These are phyloP conservation scores for Bolboschoenus planiculmis DNA, from an alignment of 176 grass and related monocot genomes.

Conservation along the genomic window DNA sequence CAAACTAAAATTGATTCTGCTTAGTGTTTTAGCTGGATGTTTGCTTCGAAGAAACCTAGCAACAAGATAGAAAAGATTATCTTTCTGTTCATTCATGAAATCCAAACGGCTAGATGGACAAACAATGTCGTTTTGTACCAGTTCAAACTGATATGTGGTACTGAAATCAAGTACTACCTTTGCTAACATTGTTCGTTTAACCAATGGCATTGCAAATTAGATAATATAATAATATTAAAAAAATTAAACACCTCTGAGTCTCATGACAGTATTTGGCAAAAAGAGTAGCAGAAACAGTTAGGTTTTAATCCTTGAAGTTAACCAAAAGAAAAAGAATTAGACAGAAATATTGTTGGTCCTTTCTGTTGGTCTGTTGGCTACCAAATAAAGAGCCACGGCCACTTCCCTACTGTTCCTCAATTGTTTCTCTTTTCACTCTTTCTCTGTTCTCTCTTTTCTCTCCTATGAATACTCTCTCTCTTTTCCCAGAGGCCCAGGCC, in stretches of 20 bases:
- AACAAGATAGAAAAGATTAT: not conserved
- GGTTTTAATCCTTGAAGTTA: not conserved
- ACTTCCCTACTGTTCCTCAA: not conserved
- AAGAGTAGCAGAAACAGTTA: not conserved
- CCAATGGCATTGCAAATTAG: not conserved
- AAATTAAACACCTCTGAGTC: not conserved
- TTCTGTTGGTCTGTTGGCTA: not conserved
- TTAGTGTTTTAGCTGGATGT: not conserved
- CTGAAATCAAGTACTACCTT: constrained; percentile 7
- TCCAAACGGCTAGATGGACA: not conserved
- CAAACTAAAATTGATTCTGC: not conserved
- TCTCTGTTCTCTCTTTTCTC: not conserved
- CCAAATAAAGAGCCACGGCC: not conserved
- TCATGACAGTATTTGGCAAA: not conserved
- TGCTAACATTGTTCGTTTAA: not conserved
- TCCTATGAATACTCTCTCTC: not conserved
- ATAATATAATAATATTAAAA: not conserved
- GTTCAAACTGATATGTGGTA: not conserved
- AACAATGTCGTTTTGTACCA: not conserved
- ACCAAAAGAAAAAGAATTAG: not conserved
- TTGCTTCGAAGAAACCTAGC: not conserved
- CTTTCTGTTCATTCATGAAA: not conserved
- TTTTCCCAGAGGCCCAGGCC: not conserved
- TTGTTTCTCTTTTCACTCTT: not conserved
- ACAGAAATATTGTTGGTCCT: not conserved